Base-by-base conservation (phyloP, 1,139 yeast species). In the Yamadazyma epiphylla region DNA sequence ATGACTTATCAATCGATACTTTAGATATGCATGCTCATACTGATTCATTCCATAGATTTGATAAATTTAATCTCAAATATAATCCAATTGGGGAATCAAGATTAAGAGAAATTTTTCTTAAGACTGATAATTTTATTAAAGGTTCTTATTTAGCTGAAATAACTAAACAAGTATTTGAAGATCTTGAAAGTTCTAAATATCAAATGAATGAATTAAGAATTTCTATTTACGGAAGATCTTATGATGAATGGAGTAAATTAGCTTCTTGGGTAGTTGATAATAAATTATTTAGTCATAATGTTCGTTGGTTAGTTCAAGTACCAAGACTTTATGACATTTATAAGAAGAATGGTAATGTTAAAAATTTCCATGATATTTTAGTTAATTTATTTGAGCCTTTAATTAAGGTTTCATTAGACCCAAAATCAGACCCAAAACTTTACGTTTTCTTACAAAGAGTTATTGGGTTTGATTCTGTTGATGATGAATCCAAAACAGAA, bases 11-110 rank as follows among this genome's bases (percentile, higher is more conserved):
- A 35, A 91, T 94, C 48, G 99, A 94, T 51, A 91, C 98, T 1
- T 73, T 94, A 44, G 98, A 94, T 59, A 94, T 94, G 99, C 99
- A 94, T 59, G 96, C 99, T 3, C 98, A 94, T 56, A 86, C 91
- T 39, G 98, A 94, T 53, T 83, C 97, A 0, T 94, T 94, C 73
- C 98, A 94, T 59, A 74, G 98, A 48, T 94, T 94, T 53, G 99
- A 94, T 60, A 94, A 94, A 60, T 94, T 94, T 70, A 94, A 94
- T 56, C 71, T 94, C 61, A 94, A 94, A 59, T 94, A 94, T 64
- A 94, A 94, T 51, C 99, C 99, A 13, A 84, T 94, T 48, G 99
- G 99, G 15, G 98, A 91, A 61, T 89, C 97, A 13, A 80, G 98
- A 58, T 66, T 94, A 53, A 77, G 98, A 59, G 97, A 91, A 53